Percentiles rank a stretch among this genome's conserved stretches.
Evolutionary conservation across 306 rosid species (phyloP).

Genomic region (Gastrolobium villosum): DNA sequence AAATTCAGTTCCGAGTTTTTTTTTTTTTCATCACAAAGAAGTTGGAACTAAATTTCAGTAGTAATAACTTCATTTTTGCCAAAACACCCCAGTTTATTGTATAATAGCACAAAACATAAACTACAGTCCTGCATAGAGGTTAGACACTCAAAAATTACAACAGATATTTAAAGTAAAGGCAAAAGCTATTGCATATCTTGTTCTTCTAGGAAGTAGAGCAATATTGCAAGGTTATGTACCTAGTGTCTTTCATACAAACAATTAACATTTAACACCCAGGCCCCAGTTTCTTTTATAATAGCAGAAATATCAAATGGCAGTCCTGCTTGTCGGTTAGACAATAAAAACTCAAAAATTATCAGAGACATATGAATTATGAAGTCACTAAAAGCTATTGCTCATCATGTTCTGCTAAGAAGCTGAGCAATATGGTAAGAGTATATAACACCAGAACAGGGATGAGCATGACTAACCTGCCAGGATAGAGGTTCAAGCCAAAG

Average conservation of each 20-base stretch:
- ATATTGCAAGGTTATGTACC: slow-evolving; percentile 16
- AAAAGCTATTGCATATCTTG: slow-evolving; percentile 4
- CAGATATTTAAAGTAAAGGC: slow-evolving; percentile 31
- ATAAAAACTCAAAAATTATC: slow-evolving; percentile 7
- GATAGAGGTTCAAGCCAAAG: slow-evolving; percentile 97
- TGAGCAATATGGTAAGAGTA: slow-evolving; percentile 23
- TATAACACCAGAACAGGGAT: slow-evolving; percentile 16
- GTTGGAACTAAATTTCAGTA: background rate
- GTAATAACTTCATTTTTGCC: background rate
- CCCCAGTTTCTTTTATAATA: background rate
- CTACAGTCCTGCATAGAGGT: slow-evolving; percentile 13
- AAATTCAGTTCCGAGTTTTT: background rate
- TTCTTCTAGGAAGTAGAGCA: slow-evolving; percentile 8
- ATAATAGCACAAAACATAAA: background rate
- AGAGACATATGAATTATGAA: background rate
- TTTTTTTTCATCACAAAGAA: background rate
- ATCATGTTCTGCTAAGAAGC: slow-evolving; percentile 23
- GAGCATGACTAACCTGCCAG: slow-evolving; percentile 85
- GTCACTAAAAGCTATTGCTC: slow-evolving; percentile 14
- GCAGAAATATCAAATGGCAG: slow-evolving; percentile 12
- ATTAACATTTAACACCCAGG: background rate
- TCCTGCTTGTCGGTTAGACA: slow-evolving; percentile 30
- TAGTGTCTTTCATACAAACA: slow-evolving; percentile 5
- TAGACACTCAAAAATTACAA: slow-evolving; percentile 17
- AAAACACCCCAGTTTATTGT: background rate